Evolutionary conservation across 1,284 basidiomycete genomes (phyloP), one percentile per base, ranked within the genome.

Genomic region (Volvariella surrecta): DNA sequence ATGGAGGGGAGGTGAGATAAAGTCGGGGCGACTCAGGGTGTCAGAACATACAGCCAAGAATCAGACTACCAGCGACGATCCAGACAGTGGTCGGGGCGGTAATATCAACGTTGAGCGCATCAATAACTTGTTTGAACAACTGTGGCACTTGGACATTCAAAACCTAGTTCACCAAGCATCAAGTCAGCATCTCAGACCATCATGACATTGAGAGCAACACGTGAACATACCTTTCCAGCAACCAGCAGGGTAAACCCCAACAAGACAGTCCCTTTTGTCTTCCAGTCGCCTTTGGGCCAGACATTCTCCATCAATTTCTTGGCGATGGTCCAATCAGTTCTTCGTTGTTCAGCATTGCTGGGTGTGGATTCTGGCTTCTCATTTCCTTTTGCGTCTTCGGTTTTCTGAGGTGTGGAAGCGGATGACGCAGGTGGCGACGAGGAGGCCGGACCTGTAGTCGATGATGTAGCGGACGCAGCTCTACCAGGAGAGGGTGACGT

Each of bases 71-170:
- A 0, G 85, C 92, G 10, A 99, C 70, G 3, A 93, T 75, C 89
- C 92, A 97, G 2, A 91, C 89, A 0, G 93, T 90, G 3, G 86
- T 81, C 0, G 74, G 70, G 7, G 84, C 73, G 0, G 83, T 76
- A 44, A 96, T 71, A 39, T 89, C 82, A 18, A 98, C 69, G 56
- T 96, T 97, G 50, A 99, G 70, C 1, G 82, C 62, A 59, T 99
- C 95, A 46, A 99, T 82, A 39, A 99, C 82, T 32, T 75, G 61
- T 62, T 98, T 99, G 77, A 99, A 99, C 51, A 98, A 74, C 52
- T 93, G 80, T 0, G 96, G 95, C 3, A 99, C 94, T 73, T 98
- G 95, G 0, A 99, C 95, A 58, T 98, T 99, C 46, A 98, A 67
- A 20, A 96, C 65, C 85, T 88, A 47, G 24, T n/a, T 34, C 3